These are phyloP conservation scores for Suillus subluteus DNA, from an alignment of 768 basidiomycete species.

Conservation along the genomic window DNA sequence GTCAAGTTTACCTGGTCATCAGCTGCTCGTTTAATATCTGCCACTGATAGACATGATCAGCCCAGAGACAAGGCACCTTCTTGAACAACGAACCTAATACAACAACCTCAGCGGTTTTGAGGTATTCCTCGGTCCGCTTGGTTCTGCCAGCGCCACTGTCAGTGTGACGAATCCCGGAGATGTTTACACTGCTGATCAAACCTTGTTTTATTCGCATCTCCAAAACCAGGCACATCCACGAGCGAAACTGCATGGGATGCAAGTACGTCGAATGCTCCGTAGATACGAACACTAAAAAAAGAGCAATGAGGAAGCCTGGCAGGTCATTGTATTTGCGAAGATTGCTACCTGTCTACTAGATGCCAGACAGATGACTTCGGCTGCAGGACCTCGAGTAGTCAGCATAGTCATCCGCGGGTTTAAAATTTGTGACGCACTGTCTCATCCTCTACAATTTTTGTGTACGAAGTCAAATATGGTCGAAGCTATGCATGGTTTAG, in stretches of 20 bases:
- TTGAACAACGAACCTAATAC: neutral
- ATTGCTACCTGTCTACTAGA: neutral
- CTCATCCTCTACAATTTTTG: neutral
- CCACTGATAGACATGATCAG: neutral
- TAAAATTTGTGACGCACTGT: neutral
- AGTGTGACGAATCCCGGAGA: neutral
- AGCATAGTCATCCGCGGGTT: neutral
- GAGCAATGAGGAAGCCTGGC: neutral
- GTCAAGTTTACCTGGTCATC: neutral
- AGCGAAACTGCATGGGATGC: neutral
- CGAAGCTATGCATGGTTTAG: neutral
- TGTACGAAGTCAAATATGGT: neutral
- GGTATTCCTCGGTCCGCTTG: neutral
- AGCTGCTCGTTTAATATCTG: neutral
- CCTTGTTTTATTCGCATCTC: constrained; percentile 5
- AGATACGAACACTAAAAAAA: constrained; percentile 1
- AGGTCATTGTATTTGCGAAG: neutral
- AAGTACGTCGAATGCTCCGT: constrained; percentile 2
- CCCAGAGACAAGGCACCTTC: neutral
- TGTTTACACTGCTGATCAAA: neutral
- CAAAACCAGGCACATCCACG: neutral
- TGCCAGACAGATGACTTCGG: neutral
- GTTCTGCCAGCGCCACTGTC: neutral
- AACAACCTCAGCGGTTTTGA: neutral
- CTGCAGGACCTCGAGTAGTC: neutral